phyloP scores from a whole-genome alignment of 1,284 basidiomycete genomes.

The Erythrobasidium hasegawianum region DNA sequence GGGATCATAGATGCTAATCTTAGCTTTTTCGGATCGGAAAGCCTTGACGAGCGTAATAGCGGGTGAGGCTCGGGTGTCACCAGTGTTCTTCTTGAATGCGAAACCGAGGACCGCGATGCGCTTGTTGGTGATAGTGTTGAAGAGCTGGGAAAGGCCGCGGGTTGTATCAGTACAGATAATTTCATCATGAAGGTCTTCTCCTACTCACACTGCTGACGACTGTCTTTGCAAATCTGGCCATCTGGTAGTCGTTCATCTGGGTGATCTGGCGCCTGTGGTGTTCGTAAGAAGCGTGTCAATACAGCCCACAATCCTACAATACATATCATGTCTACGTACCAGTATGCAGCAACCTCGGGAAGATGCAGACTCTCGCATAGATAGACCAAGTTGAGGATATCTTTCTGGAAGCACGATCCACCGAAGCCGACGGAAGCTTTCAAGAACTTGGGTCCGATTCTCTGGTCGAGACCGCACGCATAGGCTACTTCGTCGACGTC shows the following conservation, averaged over 20 bases:
- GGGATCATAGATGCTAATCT: slow-evolving; percentile 87
- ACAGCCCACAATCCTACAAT: too few relatives aligned
- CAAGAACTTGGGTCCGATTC: slow-evolving; percentile 93
- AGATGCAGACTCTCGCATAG: slow-evolving; percentile 88
- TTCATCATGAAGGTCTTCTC: too few relatives aligned
- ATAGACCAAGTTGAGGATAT: slow-evolving; percentile 98
- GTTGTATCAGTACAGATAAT: too few relatives aligned
- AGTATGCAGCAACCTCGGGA: slow-evolving; percentile 97
- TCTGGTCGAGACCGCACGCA: slow-evolving; percentile 87
- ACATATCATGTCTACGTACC: too few relatives aligned
- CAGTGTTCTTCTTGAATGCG: slow-evolving; percentile 64
- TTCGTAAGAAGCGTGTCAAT: too few relatives aligned
- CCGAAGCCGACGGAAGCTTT: slow-evolving; percentile 95
- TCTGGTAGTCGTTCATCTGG: slow-evolving; percentile 95
- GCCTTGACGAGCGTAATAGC: slow-evolving; percentile 90
- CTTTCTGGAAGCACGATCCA: slow-evolving; percentile 98
- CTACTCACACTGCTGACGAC: slow-evolving; percentile 47
- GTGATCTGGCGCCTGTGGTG: slow-evolving; percentile 97
- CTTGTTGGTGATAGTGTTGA: slow-evolving; percentile 97
- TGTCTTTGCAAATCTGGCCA: slow-evolving; percentile 56
- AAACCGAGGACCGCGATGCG: slow-evolving; percentile 94
- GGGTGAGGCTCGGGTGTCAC: slow-evolving; percentile 96
- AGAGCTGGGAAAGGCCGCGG: slow-evolving; percentile 87
- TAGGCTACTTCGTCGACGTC: slow-evolving; percentile 97
- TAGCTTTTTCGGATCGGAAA: slow-evolving; percentile 85